These are phyloP conservation scores for Esteya vermicola DNA, from an alignment of 2,329 filamentous ascomycete species.

Conservation along the genomic window DNA sequence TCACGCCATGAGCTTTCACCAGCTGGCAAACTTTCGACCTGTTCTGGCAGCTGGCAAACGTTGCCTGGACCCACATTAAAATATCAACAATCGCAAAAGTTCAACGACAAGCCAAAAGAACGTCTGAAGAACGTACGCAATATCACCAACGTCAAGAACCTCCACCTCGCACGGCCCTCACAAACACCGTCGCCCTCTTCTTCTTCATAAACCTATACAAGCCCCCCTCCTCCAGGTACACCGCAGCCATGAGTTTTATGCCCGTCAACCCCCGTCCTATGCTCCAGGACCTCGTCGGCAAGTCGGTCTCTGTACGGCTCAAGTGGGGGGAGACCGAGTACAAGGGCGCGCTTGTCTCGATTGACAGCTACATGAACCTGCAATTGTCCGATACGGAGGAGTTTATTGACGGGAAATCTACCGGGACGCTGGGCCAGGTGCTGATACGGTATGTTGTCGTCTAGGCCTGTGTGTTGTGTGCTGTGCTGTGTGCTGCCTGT, in stretches of 20 bases:
- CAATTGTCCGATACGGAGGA: constrained; percentile 85
- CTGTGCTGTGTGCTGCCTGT: background rate
- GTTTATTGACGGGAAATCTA: constrained; percentile 76
- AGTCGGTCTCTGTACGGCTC: constrained; percentile 78
- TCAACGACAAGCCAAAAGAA: background rate
- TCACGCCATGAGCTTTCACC: no score
- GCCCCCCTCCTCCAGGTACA: background rate
- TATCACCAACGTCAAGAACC: no score
- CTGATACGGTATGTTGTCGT: constrained; percentile 60
- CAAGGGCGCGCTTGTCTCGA: constrained; percentile 74
- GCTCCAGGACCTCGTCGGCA: constrained; percentile 85
- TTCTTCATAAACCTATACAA: background rate
- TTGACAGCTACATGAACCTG: constrained; percentile 99
- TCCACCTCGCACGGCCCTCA: background rate
- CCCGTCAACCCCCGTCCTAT: constrained; percentile 94
- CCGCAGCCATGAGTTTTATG: constrained; percentile 41
- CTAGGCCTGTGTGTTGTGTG: no score
- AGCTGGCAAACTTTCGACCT: no score
- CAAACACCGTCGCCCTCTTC: background rate
- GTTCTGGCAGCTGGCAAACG: background rate
- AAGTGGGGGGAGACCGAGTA: constrained; percentile 99
- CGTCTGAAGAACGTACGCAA: no score
- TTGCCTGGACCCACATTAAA: background rate
- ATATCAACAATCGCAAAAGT: background rate
- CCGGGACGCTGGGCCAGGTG: constrained; percentile 76